Evolutionary conservation across 441 rosid genomes (phyloP).

Genomic region (Cnidoscolus chayamansa): DNA sequence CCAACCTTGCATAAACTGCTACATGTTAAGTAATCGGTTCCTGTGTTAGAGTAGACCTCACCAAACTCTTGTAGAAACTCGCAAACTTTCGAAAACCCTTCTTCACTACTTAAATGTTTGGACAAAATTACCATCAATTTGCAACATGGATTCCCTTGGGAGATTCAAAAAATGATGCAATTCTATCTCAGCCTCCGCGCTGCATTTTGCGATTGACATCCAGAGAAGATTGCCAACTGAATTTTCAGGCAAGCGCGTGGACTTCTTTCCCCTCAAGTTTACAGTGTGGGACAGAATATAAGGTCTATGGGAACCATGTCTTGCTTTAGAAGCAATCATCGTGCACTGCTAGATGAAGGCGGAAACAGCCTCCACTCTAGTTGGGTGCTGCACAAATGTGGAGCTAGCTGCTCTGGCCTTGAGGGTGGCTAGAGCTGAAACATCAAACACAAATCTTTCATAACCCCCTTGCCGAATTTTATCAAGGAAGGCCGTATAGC

Average conservation of each 20-base stretch:
- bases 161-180: conserved; percentile 17
- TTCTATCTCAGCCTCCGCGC: conserved; percentile 19
- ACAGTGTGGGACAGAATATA: conserved; percentile 17
- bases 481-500: conserved; percentile 28
- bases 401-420: conserved; percentile 23
- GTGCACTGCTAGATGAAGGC: conserved; percentile 35
- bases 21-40: conserved; percentile 12
- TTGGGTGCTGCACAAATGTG: conserved; percentile 17
- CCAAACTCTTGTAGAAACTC: conserved; percentile 10
- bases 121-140: conserved; percentile 27
- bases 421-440: conserved; percentile 26
- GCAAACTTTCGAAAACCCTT: conserved; percentile 19
- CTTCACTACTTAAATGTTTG: conserved; percentile 25
- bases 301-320: conserved; percentile 9
- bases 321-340: conserved; percentile 19
- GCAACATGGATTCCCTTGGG: conserved; percentile 23
- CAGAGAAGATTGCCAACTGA: conserved; percentile 30
- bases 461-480: conserved; percentile 16
- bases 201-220: conserved; percentile 18
- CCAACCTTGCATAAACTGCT: conserved; percentile 36
- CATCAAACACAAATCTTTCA: conserved; percentile 32
- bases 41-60: conserved; percentile 14
- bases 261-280: conserved; percentile 28
- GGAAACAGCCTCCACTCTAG: conserved; percentile 37
- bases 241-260: conserved; percentile 17